Evolutionary conservation across 345 rosid species (phyloP), one percentile per base, ranked within the genome.

Genomic region (Viola odorata): DNA sequence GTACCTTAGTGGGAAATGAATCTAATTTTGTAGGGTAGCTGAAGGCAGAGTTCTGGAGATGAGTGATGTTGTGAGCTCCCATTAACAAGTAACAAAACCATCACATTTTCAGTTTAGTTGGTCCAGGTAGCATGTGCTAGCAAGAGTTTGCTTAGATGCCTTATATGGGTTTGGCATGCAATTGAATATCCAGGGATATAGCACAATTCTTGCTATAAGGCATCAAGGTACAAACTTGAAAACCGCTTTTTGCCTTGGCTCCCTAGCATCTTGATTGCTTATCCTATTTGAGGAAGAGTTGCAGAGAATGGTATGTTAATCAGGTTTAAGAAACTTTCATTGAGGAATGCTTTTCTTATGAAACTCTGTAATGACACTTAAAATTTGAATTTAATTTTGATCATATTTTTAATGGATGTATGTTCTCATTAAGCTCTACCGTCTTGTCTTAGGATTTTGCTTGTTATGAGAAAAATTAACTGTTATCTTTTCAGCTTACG

Each of bases 401-500:
- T 47, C 50, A 47, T 47, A 11, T 10, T 47, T 11, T 11, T 44
- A 6, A 56, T 11, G 32, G 41, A 23, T 58, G n/a, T 6, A 32
- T 12, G 0, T 0, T n/a, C 9, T 5, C 4, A 9, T 48, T 55
- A 15, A 57, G 38, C 49, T 59, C 40, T 3, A 13, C 1, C n/a
- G 52, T 56, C 41, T 73, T 57, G 37, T 70, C 12, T 37, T 70
- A 55, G 4, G 50, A 48, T 32, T 6, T 48, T 8, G 57, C 47
- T 44, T 49, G 55, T 42, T 15, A 58, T 64, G 65, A 61, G 61
- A 17, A 53, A 53, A 67, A 16, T 44, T 69, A 41, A 45, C 39
- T 41, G 45, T 41, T 57, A 6, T 73, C n/a, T 76, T 77, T 72
- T 76, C 86, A 95, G 99, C 76, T 91, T 62, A 72, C 81, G 11